These are phyloP conservation scores for Sisymbrium altissimum DNA, from an alignment of 345 rosid genomes.

Conservation along the genomic window DNA sequence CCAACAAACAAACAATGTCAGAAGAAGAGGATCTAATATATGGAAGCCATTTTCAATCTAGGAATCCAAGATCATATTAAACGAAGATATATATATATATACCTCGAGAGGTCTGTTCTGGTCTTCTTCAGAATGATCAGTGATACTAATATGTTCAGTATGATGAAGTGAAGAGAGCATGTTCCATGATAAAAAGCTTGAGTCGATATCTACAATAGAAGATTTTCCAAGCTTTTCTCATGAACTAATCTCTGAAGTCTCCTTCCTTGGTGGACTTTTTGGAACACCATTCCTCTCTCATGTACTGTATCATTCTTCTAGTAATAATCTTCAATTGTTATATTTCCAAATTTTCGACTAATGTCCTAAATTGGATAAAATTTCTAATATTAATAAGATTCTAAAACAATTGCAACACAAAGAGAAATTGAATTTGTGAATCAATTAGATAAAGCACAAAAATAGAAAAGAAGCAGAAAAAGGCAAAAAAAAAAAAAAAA, in stretches of 20 bases:
- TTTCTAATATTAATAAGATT: not conserved
- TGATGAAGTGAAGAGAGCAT: constrained; percentile 95
- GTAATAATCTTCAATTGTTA: constrained; percentile 15
- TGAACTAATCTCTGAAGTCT: constrained; percentile 57
- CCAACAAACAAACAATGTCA: not conserved
- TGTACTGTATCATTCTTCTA: constrained; percentile 43
- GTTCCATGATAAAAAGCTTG: constrained; percentile 74
- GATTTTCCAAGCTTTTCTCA: constrained; percentile 96
- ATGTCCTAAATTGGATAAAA: constrained; percentile 1
- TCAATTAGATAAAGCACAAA: too few species aligned
- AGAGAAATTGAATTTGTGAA: too few species aligned
- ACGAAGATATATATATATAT: too few species aligned
- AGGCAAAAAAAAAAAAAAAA: not conserved
- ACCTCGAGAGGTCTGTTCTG: constrained; percentile 89
- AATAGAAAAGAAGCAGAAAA: too few species aligned
- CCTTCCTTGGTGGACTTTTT: constrained; percentile 46
- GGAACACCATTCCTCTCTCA: constrained; percentile 52
- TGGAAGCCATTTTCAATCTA: not conserved
- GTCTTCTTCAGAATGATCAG: constrained; percentile 87
- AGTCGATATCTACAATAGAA: constrained; percentile 60
- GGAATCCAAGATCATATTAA: constrained; percentile 1
- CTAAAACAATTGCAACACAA: too few species aligned
- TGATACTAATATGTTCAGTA: constrained; percentile 84
- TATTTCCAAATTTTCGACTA: too few species aligned
- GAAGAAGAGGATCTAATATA: not conserved